Evolutionary conservation across 1,284 basidiomycete genomes (phyloP), one percentile per base, ranked within the genome.

Genomic region (Psilocybe mexicana): DNA sequence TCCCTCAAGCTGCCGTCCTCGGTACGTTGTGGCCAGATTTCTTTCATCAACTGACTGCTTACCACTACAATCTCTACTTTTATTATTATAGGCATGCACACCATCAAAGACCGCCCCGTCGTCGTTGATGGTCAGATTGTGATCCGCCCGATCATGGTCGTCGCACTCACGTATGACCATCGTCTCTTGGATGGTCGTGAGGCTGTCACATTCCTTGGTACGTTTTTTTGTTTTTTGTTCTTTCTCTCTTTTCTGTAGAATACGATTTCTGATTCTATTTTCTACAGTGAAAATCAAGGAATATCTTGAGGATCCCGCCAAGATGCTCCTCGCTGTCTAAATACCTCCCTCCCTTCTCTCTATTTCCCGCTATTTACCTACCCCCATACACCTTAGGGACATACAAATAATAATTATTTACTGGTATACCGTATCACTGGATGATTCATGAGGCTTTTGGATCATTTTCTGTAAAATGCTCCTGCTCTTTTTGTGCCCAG

Each of bases 151-250:
- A 93, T 98, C 78, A 98, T 98, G 96, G 87, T 97, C 57, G 87
- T 95, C 60, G 93, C 93, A 14, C 83, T 96, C 60, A 97, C 95
- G 2, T 98, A 98, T 75, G 96, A 99, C 77, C 96, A 99, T 79
- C 85, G 96, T 65, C 78, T 99, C 69, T 83, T 99, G 64, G 96
- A 99, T 71, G 96, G 96, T 47, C 83, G 96, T 68, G 96, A 99
- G 77, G 96, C 93, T 42, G 93, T 96, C 58, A 97, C 95, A 42
- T 98, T 99, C 94, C 88, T 99, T 64, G 94, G 94, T 93, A 69
- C 70, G 90, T 51, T 38, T 42, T 51, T 40, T 57, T 52, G 40
- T 33, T 33, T 33, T 33, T 33, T 33, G 4, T 33, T 33, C 8
- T 33, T 33, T 33, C 8, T 33, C 8, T 33, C 8, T 33, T 33